phyloP scores from a whole-genome alignment of 2,329 filamentous ascomycete genomes.

The Emericellopsis cladophorae region DNA sequence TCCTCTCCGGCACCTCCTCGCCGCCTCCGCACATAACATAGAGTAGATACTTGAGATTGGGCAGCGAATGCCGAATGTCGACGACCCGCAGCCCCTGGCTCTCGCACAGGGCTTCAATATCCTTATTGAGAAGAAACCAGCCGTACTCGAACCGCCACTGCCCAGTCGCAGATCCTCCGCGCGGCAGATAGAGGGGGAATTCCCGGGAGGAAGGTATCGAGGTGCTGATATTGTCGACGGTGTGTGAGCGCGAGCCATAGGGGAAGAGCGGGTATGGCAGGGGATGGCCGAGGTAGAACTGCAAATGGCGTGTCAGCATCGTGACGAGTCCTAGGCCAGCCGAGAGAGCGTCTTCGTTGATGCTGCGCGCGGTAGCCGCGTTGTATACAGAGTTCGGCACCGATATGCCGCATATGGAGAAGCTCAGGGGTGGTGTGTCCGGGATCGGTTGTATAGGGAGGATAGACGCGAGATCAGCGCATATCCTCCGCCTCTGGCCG shows the following conservation, averaged over 20 bases:
- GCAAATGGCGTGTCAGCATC: constrained; percentile 60
- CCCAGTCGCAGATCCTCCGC: constrained; percentile 49
- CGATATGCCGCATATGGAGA: constrained; percentile 68
- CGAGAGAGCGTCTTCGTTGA: constrained; percentile 59
- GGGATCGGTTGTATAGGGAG: constrained; percentile 64
- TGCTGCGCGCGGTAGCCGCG: constrained; percentile 22
- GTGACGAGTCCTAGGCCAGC: constrained; percentile 74
- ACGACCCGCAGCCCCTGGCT: constrained; percentile 65
- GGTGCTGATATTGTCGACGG: constrained; percentile 61
- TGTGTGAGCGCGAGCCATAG: constrained; percentile 61
- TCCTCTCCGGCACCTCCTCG: constrained; percentile 47
- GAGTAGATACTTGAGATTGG: constrained; percentile 85
- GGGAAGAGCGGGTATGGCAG: constrained; percentile 70
- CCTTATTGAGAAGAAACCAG: constrained; percentile 92
- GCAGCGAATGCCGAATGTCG: constrained; percentile 83
- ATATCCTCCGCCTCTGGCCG: constrained; percentile 80
- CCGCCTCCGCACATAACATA: constrained; percentile 78
- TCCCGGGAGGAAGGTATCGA: constrained; percentile 32
- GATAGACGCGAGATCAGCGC: constrained; percentile 66
- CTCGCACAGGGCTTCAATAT: constrained; percentile 62
- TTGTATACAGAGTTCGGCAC: constrained; percentile 75
- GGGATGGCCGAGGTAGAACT: constrained; percentile 68
- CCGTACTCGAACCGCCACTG: constrained; percentile 92
- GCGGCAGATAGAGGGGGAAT: constrained; percentile 66
- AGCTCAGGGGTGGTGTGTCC: constrained; percentile 52